Conservation (phyloP, 257 asterid genomes). For the Echium plantagineum region DNA sequence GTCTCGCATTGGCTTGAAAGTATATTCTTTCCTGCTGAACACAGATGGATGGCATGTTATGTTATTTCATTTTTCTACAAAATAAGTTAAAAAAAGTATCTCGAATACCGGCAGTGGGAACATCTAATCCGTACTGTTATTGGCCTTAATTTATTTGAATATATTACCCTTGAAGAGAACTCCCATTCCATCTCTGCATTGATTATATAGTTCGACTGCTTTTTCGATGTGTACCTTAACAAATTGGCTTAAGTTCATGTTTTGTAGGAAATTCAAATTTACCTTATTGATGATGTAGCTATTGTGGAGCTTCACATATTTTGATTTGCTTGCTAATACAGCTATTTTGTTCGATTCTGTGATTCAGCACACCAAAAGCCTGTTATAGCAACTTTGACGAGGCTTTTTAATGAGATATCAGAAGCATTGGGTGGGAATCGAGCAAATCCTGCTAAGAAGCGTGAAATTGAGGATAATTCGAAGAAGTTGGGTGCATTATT, state of each 20-base stretch:
- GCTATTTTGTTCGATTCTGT: slow-evolving; percentile 3
- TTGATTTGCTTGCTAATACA: neutral
- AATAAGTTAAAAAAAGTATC: neutral
- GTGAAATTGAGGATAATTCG: slow-evolving; percentile 93
- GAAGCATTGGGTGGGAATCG: slow-evolving; percentile 86
- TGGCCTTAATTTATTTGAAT: too few species aligned
- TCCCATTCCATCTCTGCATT: too few species aligned
- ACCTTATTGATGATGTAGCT: neutral
- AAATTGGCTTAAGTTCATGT: too few species aligned
- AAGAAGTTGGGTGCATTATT: slow-evolving; percentile 78
- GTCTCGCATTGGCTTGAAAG: too few species aligned
- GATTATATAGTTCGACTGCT: too few species aligned
- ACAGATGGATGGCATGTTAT: neutral
- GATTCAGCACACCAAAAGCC: slow-evolving; percentile 83
- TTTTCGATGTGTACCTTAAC: too few species aligned
- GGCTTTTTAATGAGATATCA: slow-evolving; percentile 80
- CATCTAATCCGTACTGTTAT: too few species aligned
- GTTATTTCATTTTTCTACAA: neutral
- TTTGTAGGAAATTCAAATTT: too few species aligned
- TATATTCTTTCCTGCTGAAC: neutral
- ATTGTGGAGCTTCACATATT: too few species aligned
- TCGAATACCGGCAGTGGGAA: neutral
- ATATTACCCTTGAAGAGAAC: too few species aligned
- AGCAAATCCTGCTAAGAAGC: slow-evolving; percentile 84
- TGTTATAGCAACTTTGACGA: slow-evolving; percentile 69